Evolutionary conservation across 352 stramenopile genomes (phyloP), one percentile per base, ranked within the genome.

Genomic region (Globisporangium alternatum): DNA sequence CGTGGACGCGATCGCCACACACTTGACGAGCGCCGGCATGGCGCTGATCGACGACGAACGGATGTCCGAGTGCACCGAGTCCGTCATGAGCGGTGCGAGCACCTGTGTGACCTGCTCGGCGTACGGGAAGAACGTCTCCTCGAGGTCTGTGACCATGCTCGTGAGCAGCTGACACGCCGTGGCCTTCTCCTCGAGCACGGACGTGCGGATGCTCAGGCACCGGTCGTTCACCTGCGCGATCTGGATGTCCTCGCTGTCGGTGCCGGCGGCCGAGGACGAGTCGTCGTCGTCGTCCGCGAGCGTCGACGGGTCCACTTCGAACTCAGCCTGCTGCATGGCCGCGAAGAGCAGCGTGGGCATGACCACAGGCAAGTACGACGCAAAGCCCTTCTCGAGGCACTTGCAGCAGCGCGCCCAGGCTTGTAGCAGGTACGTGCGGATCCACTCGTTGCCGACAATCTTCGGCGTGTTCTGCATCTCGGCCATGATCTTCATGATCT

Each of bases 51-150:
- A 80, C 21, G 84, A 85, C n/a, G 81, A 68, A 51, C 86, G 84
- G 53, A 95, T 95, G 64, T 95, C 86, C 45, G 83, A 86, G 72
- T 95, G 86, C 43, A 95, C 83, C 17, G 79, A 91, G 66, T 95
- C 86, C 15, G 84, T 95, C 59, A 95, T 75, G 6, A 95, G 67
- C 22, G 86, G 86, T 31, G 83, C 83, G 15, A 95, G 74, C 37
- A 95, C 80, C 55, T 93, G 81, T 10, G 86, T 93, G 28, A 93
- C 85, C 59, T 95, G 86, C 70, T 95, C 84, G 0, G 84, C 86
- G 62, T 93, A 95, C 13, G 86, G 86, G 65, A 95, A 95, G 65
- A 95, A 95, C 10, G 80, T 80, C 25, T 90, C 86, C 49, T 93
- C 77, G n/a, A 95, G 67, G 64, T 93, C 80, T 10, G 67, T 78